Base-by-base conservation (phyloP, 2,329 filamentous ascomycete species). In the Leptosphaerulina australis region DNA sequence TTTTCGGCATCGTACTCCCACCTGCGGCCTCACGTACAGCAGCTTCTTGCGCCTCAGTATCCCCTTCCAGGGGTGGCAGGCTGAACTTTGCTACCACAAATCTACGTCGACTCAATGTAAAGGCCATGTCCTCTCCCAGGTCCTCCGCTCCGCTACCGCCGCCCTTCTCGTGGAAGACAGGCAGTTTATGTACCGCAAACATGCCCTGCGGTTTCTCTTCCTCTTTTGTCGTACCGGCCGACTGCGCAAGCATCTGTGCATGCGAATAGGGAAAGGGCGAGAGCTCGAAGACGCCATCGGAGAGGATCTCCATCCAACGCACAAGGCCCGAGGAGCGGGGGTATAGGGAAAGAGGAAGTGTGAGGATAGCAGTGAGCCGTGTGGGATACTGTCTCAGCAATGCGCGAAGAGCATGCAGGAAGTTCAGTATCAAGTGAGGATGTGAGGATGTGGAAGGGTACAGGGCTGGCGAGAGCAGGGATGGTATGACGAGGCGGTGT, bases 61-160 rank as follows among this genome's bases (percentile, higher is more conserved):
- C 90, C 2, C 88, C 90, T 45, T 91, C 89, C 30, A 93, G 79
- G 0, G 94, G 94, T 20, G 94, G 94, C 33, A 99, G 78, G 69
- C 88, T 94, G 73, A 91, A 97, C 0, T 91, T 91, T 63, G 87
- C 89, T 57, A 99, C 91, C 29, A 90, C 83, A 59, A 99, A 85
- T 41, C 90, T 92, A 62, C 83, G 86, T 63, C 90, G 81, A 70
- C 91, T 96, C 41, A 99, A 76, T 53, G 86, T 92, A 71, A 99
- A 99, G 4, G 91, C 91, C 73, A 96, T 82, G 73, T 97, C 91
- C 66, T 96, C 90, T 18, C 89, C 86, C 44, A 87, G 81, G 55
- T 85, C 75, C 21, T 76, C 76, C 1, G 71, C 85, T 29, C 83
- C 79, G 8, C 85, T 87, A 11, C 90, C 91, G 2, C 91, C 91